Evolutionary conservation across 2,329 filamentous ascomycete species (phyloP).

Genomic region (Penicillium decumbens): DNA sequence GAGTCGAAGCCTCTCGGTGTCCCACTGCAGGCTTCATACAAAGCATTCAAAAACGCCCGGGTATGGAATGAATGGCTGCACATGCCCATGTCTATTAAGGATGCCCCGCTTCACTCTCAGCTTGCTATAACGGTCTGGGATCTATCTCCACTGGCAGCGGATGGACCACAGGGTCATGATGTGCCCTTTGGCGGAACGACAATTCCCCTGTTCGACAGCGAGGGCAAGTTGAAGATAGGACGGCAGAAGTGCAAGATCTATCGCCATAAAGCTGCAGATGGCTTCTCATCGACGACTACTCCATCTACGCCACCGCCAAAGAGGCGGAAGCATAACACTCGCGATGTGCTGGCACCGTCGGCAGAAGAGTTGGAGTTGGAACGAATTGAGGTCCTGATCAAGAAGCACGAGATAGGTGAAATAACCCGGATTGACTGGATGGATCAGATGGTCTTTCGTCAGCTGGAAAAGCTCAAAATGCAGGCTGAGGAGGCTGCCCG

Average conservation of each 20-base stretch:
- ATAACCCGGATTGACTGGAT: slow-evolving; percentile 92
- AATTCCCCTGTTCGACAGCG: slow-evolving; percentile 81
- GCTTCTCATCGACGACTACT: slow-evolving; percentile 72
- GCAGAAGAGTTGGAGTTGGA: slow-evolving; percentile 81
- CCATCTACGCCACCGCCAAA: slow-evolving; percentile 62
- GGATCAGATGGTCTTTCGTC: slow-evolving; percentile 87
- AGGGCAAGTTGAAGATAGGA: slow-evolving; percentile 86
- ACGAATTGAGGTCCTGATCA: slow-evolving; percentile 81
- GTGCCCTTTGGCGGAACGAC: slow-evolving; percentile 94
- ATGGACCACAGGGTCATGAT: slow-evolving; percentile 66
- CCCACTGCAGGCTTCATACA: slow-evolving; percentile 87
- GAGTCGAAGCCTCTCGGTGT: slow-evolving; percentile 93
- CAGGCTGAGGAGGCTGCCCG: slow-evolving; percentile 61
- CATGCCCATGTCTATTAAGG: slow-evolving; percentile 77
- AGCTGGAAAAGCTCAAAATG: slow-evolving; percentile 71
- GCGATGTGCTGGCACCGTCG: slow-evolving; percentile 46
- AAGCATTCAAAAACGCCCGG: slow-evolving; percentile 67
- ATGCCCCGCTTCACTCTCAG: slow-evolving; percentile 73
- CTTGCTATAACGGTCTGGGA: slow-evolving; percentile 96
- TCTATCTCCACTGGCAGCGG: slow-evolving; percentile 70
- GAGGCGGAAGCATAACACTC: slow-evolving; percentile 48
- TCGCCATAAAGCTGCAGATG: slow-evolving; percentile 77
- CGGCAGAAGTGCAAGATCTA: slow-evolving; percentile 86
- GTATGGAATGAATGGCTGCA: slow-evolving; percentile 97
- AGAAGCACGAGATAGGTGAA: slow-evolving; percentile 98